Conservation (phyloP, 768 basidiomycete species). For the Punctularia strigosozonata region DNA sequence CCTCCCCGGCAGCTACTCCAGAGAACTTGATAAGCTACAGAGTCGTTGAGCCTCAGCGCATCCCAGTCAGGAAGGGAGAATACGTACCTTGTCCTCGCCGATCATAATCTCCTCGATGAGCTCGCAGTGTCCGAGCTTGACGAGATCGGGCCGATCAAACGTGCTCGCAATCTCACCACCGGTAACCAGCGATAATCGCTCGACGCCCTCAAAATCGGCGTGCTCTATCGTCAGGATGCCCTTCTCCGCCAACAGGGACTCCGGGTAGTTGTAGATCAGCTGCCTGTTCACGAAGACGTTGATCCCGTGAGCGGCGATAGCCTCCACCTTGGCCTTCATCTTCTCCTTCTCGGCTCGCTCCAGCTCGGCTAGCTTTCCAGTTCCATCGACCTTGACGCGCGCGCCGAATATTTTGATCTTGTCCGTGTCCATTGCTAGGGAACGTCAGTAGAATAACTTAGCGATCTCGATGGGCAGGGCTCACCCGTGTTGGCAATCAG, state of each 20-base stretch:
- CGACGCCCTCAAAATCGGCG: constrained; percentile 98
- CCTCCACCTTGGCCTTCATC: constrained; percentile 97
- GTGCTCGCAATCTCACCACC: constrained; percentile 97
- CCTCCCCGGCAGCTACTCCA: constrained; percentile 93
- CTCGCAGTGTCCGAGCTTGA: constrained; percentile 88
- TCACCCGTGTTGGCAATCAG: constrained; percentile 96
- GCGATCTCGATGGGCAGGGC: constrained; percentile 16
- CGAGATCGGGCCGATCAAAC: constrained; percentile 85
- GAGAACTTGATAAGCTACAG: constrained; percentile 96
- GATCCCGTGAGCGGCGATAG: constrained; percentile 89
- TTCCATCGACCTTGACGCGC: constrained; percentile 88
- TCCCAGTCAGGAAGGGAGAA: not conserved
- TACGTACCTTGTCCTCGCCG: constrained; percentile 88
- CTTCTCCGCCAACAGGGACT: constrained; percentile 86
- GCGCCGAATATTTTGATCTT: constrained; percentile 99
- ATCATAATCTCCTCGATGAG: constrained; percentile 98
- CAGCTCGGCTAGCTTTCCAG: constrained; percentile 94
- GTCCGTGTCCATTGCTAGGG: constrained; percentile 95
- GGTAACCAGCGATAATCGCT: constrained; percentile 88
- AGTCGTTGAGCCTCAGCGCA: not conserved
- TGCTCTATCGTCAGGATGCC: constrained; percentile 97
- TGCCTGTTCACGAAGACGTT: constrained; percentile 98
- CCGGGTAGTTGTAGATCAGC: constrained; percentile 98
- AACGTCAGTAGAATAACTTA: constrained; percentile 1
- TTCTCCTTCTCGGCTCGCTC: constrained; percentile 98